Evolutionary conservation across 2,329 filamentous ascomycete genomes (phyloP).

Genomic region (Catunica adiposa): DNA sequence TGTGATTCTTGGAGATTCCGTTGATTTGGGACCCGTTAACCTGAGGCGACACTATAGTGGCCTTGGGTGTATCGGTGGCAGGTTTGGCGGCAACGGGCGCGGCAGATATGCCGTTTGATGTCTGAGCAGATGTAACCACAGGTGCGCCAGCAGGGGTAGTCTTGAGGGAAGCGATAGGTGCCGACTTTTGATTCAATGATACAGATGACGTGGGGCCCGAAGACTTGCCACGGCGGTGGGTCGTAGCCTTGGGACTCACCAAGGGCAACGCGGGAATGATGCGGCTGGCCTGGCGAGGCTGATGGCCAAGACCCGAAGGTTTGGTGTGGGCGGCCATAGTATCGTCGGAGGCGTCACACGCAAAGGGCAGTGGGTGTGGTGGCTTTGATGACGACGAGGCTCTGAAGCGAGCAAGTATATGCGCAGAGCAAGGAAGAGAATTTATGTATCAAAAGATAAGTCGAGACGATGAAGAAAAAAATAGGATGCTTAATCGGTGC

Average conservation of each 20-base stretch:
- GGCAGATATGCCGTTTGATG: neutral
- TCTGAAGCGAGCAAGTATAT: neutral
- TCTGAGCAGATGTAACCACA: neutral
- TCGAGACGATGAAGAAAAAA: neutral
- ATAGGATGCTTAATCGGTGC: conserved; percentile 9
- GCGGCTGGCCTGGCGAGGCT: neutral
- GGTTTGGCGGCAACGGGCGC: neutral
- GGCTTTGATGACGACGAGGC: neutral
- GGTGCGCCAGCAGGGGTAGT: neutral
- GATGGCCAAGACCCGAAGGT: neutral
- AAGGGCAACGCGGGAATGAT: conserved; percentile 9
- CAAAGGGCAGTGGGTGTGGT: neutral
- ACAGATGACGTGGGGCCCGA: neutral
- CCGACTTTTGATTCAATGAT: neutral
- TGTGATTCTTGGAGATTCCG: too few relatives aligned
- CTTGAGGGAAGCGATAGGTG: neutral
- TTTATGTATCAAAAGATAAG: too few relatives aligned
- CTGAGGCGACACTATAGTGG: neutral
- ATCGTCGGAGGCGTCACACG: neutral
- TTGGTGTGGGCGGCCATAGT: neutral
- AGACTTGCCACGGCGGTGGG: conserved; percentile 1
- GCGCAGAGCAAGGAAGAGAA: neutral
- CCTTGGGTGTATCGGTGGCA: neutral
- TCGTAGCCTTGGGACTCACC: neutral
- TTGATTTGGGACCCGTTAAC: too few relatives aligned